phyloP scores from a whole-genome alignment of 23 red algal genomes.

The Chondrus crispus region DNA sequence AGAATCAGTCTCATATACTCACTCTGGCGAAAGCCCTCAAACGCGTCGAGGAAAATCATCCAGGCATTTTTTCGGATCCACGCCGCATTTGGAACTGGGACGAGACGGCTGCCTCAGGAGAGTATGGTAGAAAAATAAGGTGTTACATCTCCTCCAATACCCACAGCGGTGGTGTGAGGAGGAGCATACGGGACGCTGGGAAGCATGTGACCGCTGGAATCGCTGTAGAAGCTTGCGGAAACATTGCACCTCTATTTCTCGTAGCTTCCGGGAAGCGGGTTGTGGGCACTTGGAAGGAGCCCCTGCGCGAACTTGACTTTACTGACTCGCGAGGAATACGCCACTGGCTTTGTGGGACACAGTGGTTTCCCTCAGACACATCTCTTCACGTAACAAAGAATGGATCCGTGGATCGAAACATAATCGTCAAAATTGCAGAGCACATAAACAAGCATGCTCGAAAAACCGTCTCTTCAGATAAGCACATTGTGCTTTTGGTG shows the following conservation, averaged over 20 bases:
- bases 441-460: not conserved
- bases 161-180: not conserved
- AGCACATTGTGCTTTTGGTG: not conserved
- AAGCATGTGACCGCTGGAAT: constrained; percentile 20
- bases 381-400: not conserved
- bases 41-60: not conserved
- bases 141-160: not conserved
- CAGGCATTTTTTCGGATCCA: not conserved
- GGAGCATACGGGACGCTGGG: not conserved
- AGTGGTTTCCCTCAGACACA: not conserved
- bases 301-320: not conserved
- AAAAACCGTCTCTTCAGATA: not conserved
- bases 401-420: not conserved
- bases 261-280: not conserved
- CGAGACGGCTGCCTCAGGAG: not conserved
- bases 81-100: not conserved
- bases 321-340: not conserved
- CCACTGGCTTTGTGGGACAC: not conserved
- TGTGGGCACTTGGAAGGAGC: not conserved
- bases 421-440: not conserved
- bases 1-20: not conserved
- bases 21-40: not conserved
- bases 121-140: not conserved
- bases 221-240: not conserved
- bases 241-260: not conserved